phyloP scores from a whole-genome alignment of 495 filamentous ascomycete species.

The Penicillium ucsense region DNA sequence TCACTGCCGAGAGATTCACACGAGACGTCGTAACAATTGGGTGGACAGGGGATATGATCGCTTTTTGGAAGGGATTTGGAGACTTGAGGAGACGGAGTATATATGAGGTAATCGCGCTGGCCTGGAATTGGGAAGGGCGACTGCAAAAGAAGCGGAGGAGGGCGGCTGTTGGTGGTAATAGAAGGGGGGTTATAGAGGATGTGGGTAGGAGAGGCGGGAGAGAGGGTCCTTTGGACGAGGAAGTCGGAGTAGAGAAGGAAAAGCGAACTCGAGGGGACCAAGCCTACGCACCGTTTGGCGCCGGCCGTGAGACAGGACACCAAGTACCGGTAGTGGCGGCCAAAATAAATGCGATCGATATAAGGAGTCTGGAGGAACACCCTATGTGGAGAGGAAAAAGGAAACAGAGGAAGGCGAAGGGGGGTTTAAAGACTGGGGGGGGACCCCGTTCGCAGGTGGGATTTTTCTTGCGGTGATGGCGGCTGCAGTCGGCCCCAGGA shows the following conservation, averaged over 20 bases:
- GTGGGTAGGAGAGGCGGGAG: not conserved
- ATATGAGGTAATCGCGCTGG: not conserved
- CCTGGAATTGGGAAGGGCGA: not conserved
- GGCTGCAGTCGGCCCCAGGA: slow-evolving; percentile 5
- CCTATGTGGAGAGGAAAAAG: slow-evolving; percentile 13
- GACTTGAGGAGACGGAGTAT: not conserved
- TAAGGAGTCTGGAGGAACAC: slow-evolving; percentile 20
- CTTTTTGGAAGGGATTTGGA: too few species aligned
- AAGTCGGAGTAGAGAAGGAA: slow-evolving; percentile 14
- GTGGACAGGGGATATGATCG: too few species aligned
- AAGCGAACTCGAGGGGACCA: slow-evolving; percentile 27
- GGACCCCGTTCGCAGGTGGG: slow-evolving; percentile 6
- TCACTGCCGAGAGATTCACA: slow-evolving; percentile 30
- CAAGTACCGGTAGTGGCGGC: slow-evolving; percentile 47
- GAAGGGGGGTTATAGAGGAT: too few species aligned
- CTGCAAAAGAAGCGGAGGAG: not conserved
- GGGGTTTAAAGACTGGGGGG: slow-evolving; percentile 13
- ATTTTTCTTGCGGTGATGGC: slow-evolving; percentile 19
- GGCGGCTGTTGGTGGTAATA: slow-evolving; percentile 4
- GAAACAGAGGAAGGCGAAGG: slow-evolving; percentile 10
- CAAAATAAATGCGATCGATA: slow-evolving; percentile 38
- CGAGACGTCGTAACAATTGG: slow-evolving; percentile 23
- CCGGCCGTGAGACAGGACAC: slow-evolving; percentile 48
- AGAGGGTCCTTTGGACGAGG: slow-evolving; percentile 3
- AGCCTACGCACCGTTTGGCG: slow-evolving; percentile 49